Evolutionary conservation across 1,139 yeast genomes (phyloP), one percentile per base, ranked within the genome.

Genomic region (Candida pseudocylindracea): DNA sequence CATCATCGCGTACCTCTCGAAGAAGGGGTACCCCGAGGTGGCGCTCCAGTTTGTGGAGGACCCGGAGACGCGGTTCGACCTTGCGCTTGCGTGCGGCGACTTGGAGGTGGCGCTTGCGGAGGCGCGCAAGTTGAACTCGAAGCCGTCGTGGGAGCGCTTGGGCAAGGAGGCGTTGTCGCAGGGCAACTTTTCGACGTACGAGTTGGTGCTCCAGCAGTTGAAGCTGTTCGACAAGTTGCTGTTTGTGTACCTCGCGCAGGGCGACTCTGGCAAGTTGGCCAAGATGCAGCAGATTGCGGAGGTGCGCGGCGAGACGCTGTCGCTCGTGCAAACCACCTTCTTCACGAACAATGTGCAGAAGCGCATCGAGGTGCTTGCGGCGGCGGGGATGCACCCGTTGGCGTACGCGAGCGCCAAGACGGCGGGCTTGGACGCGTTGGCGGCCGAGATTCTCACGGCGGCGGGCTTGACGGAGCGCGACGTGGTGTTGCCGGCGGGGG

Each of bases 1-100:
- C 51, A 88, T 91, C 47, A 85, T 91, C 50, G 88, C 92, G 7
- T 91, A 88, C 52, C 64, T 91, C 46, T 94, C 91, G 51, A 76
- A 85, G 60, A 72, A 81, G 49, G 99, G 98, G 2, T 88, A 76
- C 51, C 96, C 98, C 12, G 93, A 80, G 51, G 63, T 68, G 40
- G 98, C 99, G 2, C 63, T 91, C 39, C 96, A 88, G 51, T 91
- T 91, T 50, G 98, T 91, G 37, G 76, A 81, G 54, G 98, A 91
- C 51, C 79, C 96, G 7, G 94, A 85, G 51, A 81, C 95, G 27
- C 70, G 94, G 54, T 88, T 91, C 48, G 98, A 88, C 43, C 64
- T 91, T 45, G 96, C 98, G 26, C 63, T 88, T 41, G 95, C 88
- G 55, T 80, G 93, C 48, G 88, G 93, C 41, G 80, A 88, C 50